phyloP scores from a whole-genome alignment of 2,329 filamentous ascomycete species.

The Beauveria brongniartii region DNA sequence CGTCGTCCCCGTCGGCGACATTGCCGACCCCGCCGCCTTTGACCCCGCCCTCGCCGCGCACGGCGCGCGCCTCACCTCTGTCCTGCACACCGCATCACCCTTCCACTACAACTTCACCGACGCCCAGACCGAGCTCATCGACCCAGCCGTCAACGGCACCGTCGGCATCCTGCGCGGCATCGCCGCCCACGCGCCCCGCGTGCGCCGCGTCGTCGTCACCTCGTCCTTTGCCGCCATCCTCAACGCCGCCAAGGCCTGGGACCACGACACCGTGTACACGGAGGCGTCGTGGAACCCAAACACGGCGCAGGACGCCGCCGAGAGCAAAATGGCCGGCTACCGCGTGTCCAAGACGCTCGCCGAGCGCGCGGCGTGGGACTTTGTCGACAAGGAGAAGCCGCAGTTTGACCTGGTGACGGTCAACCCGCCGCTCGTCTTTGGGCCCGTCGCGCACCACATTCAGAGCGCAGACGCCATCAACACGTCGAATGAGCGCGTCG shows the following conservation, averaged over 20 bases:
- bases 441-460: constrained; percentile 43
- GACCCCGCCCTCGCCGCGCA: constrained; percentile 49
- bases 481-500: constrained; percentile 46
- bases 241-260: constrained; percentile 26
- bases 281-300: constrained; percentile 48
- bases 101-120: constrained; percentile 48
- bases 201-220: constrained; percentile 47
- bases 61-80: constrained; percentile 42
- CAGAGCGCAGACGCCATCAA: constrained; percentile 39
- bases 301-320: constrained; percentile 35
- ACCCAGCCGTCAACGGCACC: constrained; percentile 50
- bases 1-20: constrained; percentile 63
- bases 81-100: constrained; percentile 54
- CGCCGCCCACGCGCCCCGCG: constrained; percentile 45
- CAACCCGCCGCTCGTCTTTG: constrained; percentile 47
- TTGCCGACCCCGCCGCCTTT: constrained; percentile 67
- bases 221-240: constrained; percentile 48
- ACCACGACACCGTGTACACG: constrained; percentile 34
- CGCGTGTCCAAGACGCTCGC: constrained; percentile 47
- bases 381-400: constrained; percentile 34
- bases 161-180: constrained; percentile 67
- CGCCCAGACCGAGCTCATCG: constrained; percentile 44
- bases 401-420: constrained; percentile 45
- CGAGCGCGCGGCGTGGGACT: constrained; percentile 47
- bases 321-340: constrained; percentile 37